Conservation (phyloP, 2,329 filamentous ascomycete genomes). For the Raffaelea arxii region DNA sequence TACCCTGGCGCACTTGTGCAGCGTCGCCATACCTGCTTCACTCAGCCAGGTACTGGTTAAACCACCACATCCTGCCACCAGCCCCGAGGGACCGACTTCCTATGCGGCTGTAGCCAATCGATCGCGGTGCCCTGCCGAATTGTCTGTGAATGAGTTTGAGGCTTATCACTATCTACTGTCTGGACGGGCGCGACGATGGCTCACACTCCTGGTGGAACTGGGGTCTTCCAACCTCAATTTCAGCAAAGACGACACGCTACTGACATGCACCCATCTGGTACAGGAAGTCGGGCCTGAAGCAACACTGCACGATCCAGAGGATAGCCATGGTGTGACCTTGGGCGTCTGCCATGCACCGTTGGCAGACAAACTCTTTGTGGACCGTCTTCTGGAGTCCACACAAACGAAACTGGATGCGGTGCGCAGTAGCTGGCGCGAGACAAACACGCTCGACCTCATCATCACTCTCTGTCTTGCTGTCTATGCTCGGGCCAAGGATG, state of each 20-base stretch:
- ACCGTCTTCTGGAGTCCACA: slow-evolving; percentile 36
- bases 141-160: slow-evolving; percentile 42
- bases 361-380: slow-evolving; percentile 37
- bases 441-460: slow-evolving; percentile 45
- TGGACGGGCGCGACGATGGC: slow-evolving; percentile 38
- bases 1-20: slow-evolving; percentile 36
- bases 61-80: slow-evolving; percentile 17
- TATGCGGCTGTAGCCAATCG: slow-evolving; percentile 44
- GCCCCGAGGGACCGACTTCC: slow-evolving; percentile 35
- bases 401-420: slow-evolving; percentile 32
- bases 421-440: slow-evolving; percentile 48
- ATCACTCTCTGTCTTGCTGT: slow-evolving; percentile 38
- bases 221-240: slow-evolving; percentile 49
- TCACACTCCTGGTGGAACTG: slow-evolving; percentile 32
- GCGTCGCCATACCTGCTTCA: slow-evolving; percentile 17
- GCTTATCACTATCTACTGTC: slow-evolving; percentile 38
- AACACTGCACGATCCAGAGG: background rate
- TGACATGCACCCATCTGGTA: slow-evolving; percentile 40
- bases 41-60: slow-evolving; percentile 22
- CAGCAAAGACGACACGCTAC: slow-evolving; percentile 38
- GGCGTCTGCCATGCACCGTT: slow-evolving; percentile 41
- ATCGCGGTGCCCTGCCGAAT: slow-evolving; percentile 31
- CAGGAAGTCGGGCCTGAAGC: slow-evolving; percentile 40
- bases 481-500: slow-evolving; percentile 15
- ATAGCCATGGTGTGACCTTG: slow-evolving; percentile 14